phyloP scores from a whole-genome alignment of 2,329 filamentous ascomycete genomes.

The Stromatinia cepivora region DNA sequence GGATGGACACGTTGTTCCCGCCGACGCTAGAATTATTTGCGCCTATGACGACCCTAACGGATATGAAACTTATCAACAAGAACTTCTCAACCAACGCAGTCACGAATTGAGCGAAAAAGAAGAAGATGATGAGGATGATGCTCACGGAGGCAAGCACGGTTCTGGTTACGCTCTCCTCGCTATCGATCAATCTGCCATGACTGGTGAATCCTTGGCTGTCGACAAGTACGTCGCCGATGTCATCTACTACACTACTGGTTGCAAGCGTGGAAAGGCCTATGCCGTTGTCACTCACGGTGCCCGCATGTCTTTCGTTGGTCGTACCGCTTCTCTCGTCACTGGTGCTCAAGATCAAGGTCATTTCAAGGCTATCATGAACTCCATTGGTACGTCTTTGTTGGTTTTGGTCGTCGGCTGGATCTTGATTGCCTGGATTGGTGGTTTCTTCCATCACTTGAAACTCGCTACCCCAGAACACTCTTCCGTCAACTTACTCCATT shows the following conservation, averaged over 20 bases:
- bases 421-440: slow-evolving; percentile 72
- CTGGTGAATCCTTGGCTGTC: slow-evolving; percentile 76
- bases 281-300: slow-evolving; percentile 67
- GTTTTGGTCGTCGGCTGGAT: slow-evolving; percentile 79
- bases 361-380: slow-evolving; percentile 84
- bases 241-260: slow-evolving; percentile 77
- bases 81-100: slow-evolving; percentile 60
- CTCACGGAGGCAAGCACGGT: slow-evolving; percentile 55
- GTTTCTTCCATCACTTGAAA: slow-evolving; percentile 71
- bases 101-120: slow-evolving; percentile 59
- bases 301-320: slow-evolving; percentile 73
- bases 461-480: slow-evolving; percentile 59
- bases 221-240: slow-evolving; percentile 77
- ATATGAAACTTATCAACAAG: slow-evolving; percentile 66
- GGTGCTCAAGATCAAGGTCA: slow-evolving; percentile 74
- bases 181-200: slow-evolving; percentile 78
- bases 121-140: slow-evolving; percentile 53
- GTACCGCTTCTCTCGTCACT: slow-evolving; percentile 71
- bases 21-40: slow-evolving; percentile 70
- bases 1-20: slow-evolving; percentile 70
- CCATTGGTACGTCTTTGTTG: slow-evolving; percentile 71
- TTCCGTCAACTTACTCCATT: slow-evolving; percentile 65
- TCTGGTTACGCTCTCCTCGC: slow-evolving; percentile 66
- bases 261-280: slow-evolving; percentile 78
- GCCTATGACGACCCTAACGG: slow-evolving; percentile 68